phyloP scores from a whole-genome alignment of 805 yeast genomes.

The Debaryomyces castellii region DNA sequence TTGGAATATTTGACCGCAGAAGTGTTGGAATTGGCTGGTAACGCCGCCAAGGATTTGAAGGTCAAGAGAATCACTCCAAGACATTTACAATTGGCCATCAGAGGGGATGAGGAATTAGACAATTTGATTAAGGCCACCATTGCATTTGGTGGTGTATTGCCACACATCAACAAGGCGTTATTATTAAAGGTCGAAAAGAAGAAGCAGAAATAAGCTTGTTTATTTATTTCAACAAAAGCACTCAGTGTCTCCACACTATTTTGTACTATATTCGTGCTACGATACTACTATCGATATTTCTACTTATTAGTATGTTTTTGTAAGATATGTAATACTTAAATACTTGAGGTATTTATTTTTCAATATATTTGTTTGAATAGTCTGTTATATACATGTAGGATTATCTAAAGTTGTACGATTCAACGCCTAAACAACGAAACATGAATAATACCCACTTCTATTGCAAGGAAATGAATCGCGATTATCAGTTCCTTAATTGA shows the following conservation, averaged over 20 bases:
- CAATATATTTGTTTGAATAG: background rate
- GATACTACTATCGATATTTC: background rate
- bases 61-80: slow-evolving; percentile 98
- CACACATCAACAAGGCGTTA: slow-evolving; percentile 84
- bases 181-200: slow-evolving; percentile 73
- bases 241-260: background rate
- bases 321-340: slow-evolving; percentile 2
- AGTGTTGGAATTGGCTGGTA: slow-evolving; percentile 96
- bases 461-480: too few species aligned
- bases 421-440: too few species aligned
- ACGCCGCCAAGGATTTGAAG: slow-evolving; percentile 94
- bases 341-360: slow-evolving; percentile 2
- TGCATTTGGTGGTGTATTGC: slow-evolving; percentile 97
- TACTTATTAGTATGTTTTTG: background rate
- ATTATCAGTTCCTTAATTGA: too few species aligned
- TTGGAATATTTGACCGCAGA: slow-evolving; percentile 96
- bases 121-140: slow-evolving; percentile 91
- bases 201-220: slow-evolving; percentile 21
- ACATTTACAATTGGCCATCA: slow-evolving; percentile 92
- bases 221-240: too few species aligned
- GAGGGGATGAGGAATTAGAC: slow-evolving; percentile 98
- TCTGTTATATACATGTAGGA: background rate
- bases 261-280: slow-evolving; percentile 1
- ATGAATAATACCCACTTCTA: too few species aligned
- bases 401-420: background rate